A percentile compares a stretch with the other conserved stretches of the same genome.
These are phyloP conservation scores for Primulina tabacum DNA, from an alignment of 257 asterid species.

Conservation along the genomic window DNA sequence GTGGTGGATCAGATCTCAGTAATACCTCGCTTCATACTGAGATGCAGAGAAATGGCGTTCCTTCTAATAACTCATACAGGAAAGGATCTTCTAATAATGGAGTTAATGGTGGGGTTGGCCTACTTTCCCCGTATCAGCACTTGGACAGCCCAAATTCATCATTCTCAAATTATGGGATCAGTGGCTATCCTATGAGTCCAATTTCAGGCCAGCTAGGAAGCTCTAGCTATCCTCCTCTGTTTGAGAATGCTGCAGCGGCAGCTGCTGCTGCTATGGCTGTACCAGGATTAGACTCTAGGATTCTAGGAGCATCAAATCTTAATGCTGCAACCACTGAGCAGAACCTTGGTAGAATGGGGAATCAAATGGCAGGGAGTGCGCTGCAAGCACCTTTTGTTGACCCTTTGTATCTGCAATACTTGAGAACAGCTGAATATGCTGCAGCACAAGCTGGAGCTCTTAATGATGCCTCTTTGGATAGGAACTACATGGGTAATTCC, in stretches of 20 bases:
- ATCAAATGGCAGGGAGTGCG: slow-evolving; percentile 43
- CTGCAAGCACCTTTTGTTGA: slow-evolving; percentile 47
- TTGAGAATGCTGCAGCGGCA: slow-evolving; percentile 45
- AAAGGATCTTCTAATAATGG: slow-evolving; percentile 44
- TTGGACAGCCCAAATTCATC: slow-evolving; percentile 50
- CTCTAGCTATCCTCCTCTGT: slow-evolving; percentile 44
- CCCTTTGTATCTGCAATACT: slow-evolving; percentile 55
- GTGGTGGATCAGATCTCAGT: neutral
- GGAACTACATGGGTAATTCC: slow-evolving; percentile 39
- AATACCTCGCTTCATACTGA: neutral
- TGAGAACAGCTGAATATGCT: slow-evolving; percentile 46
- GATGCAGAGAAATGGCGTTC: neutral
- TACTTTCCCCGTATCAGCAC: slow-evolving; percentile 50
- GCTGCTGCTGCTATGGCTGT: slow-evolving; percentile 39
- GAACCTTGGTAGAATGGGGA: slow-evolving; percentile 45
- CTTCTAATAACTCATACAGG: slow-evolving; percentile 15
- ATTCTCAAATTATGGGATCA: slow-evolving; percentile 43
- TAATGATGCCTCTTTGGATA: slow-evolving; percentile 36
- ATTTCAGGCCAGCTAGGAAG: slow-evolving; percentile 42
- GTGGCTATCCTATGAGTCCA: slow-evolving; percentile 55
- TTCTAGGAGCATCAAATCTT: slow-evolving; percentile 47
- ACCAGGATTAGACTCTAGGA: slow-evolving; percentile 42
- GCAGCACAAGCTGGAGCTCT: slow-evolving; percentile 39
- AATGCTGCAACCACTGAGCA: slow-evolving; percentile 52
- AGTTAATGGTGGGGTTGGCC: slow-evolving; percentile 36